These are phyloP conservation scores for Amesomyces nigricolor DNA, from an alignment of 2,329 filamentous ascomycete species.

Conservation along the genomic window DNA sequence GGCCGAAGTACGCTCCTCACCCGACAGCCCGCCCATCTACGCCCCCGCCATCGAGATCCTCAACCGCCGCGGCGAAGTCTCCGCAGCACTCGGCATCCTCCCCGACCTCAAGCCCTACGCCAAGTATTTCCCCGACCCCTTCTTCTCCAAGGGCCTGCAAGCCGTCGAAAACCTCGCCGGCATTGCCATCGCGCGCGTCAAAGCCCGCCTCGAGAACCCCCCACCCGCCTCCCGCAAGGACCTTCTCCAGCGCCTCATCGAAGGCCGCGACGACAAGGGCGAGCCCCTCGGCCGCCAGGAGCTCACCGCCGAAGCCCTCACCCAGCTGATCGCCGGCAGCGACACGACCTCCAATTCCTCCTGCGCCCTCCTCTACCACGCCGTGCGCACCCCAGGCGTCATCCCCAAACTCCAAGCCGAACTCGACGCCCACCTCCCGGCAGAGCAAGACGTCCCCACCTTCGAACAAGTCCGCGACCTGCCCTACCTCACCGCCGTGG, in stretches of 20 bases:
- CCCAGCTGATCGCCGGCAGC: conserved; percentile 75
- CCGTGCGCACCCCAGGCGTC: conserved; percentile 62
- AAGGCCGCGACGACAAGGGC: conserved; percentile 76
- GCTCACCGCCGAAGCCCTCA: conserved; percentile 81
- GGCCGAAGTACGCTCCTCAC: conserved; percentile 62
- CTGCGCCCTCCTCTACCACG: conserved; percentile 78
- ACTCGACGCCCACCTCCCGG: conserved; percentile 64
- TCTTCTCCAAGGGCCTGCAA: conserved; percentile 68
- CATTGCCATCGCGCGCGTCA: conserved; percentile 80
- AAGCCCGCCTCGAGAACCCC: conserved; percentile 64
- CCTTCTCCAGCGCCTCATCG: conserved; percentile 75
- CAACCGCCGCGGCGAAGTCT: conserved; percentile 83
- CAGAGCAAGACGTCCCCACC: conserved; percentile 56
- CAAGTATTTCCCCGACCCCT: conserved; percentile 72
- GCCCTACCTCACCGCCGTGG: conserved; percentile 67
- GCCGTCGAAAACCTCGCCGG: conserved; percentile 78
- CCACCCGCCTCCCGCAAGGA: conserved; percentile 65
- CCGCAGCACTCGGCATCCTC: conserved; percentile 68
- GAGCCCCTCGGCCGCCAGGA: conserved; percentile 70
- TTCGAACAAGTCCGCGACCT: conserved; percentile 70
- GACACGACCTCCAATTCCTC: conserved; percentile 76
- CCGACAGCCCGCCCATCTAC: conserved; percentile 58
- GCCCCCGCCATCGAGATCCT: conserved; percentile 80
- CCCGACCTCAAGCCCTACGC: conserved; percentile 74
- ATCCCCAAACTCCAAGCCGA: conserved; percentile 67